A percentile compares a stretch with the other conserved stretches of the same genome.
These are phyloP conservation scores for Arachis stenosperma DNA, from an alignment of 306 rosid species.

Conservation along the genomic window DNA sequence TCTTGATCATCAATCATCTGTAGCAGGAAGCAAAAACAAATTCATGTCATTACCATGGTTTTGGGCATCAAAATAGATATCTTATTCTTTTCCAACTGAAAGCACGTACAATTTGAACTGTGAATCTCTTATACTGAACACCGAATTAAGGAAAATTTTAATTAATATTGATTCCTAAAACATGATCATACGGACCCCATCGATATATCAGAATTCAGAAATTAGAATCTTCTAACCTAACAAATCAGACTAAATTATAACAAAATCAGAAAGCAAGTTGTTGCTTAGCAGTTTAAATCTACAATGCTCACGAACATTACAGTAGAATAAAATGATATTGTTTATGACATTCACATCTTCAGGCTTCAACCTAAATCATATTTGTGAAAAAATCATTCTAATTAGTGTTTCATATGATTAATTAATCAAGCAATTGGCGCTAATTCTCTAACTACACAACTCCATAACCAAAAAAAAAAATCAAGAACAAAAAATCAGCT, in stretches of 20 bases:
- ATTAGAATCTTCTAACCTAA: background rate
- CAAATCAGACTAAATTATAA: background rate
- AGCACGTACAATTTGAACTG: background rate
- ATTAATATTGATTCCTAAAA: background rate
- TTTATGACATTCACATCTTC: background rate
- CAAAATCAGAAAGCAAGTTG: background rate
- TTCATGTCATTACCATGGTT: constrained; percentile 20
- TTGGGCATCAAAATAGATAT: background rate
- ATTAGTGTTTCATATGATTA: too few relatives aligned
- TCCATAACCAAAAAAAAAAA: background rate
- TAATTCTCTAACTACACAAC: background rate
- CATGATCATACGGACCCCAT: background rate
- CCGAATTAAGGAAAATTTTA: background rate
- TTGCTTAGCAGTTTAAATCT: background rate
- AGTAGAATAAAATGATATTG: background rate
- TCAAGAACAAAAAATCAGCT: background rate
- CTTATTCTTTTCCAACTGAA: constrained; percentile 7
- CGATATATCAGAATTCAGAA: background rate
- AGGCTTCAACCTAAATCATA: background rate
- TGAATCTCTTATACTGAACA: background rate
- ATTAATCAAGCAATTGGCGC: background rate
- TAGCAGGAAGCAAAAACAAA: constrained; percentile 29
- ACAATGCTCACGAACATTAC: background rate
- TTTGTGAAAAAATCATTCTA: background rate
- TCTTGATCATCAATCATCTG: constrained; percentile 92